phyloP scores from a whole-genome alignment of 148 eudicot species.

The Selenicereus undatus region DNA sequence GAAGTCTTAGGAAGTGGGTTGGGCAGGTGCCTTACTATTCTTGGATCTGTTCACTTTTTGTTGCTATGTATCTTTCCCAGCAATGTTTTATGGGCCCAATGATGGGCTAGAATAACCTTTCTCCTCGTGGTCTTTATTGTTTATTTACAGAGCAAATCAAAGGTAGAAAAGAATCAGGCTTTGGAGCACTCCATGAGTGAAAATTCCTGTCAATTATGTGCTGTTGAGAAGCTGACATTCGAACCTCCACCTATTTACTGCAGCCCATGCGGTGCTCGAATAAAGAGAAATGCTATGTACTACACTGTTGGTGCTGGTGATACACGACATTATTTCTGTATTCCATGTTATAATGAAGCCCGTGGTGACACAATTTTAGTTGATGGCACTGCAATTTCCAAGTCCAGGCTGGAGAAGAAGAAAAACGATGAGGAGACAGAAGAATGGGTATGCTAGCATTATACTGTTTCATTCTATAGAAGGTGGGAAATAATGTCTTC shows the following conservation, averaged over 20 bases:
- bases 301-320: conserved; percentile 84
- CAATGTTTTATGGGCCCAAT: background rate
- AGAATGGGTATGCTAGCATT: conserved; percentile 71
- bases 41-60: background rate
- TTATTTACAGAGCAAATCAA: conserved; percentile 74
- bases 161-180: conserved; percentile 91
- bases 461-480: background rate
- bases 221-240: conserved; percentile 90
- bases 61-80: background rate
- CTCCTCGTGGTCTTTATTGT: background rate
- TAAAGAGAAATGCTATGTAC: conserved; percentile 91
- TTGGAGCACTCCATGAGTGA: conserved; percentile 95
- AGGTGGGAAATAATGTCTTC: background rate
- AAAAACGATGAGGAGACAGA: conserved; percentile 97
- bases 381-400: conserved; percentile 67
- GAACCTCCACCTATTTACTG: conserved; percentile 98
- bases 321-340: conserved; percentile 78
- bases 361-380: conserved; percentile 78
- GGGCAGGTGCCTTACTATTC: conserved; percentile 69
- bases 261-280: conserved; percentile 82
- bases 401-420: conserved; percentile 79
- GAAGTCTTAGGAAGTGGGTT: conserved; percentile 95
- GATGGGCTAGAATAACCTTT: background rate
- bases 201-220: conserved; percentile 97
- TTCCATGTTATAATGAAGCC: conserved; percentile 81